Conservation (phyloP, 2,329 filamentous ascomycete genomes). For the Pyrenophora teres region DNA sequence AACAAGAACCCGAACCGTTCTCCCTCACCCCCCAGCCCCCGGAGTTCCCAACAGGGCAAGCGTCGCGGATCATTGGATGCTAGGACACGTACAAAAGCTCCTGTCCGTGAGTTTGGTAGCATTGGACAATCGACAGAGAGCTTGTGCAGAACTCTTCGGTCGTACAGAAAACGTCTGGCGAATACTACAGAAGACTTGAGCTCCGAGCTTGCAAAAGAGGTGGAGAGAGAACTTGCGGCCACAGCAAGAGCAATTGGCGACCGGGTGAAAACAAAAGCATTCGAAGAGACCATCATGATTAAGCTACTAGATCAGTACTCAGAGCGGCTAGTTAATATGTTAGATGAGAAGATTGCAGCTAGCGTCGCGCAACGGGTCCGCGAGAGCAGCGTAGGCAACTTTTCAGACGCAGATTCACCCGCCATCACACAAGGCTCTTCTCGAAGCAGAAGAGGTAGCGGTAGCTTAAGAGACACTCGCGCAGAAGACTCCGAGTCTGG, state of each 20-base stretch:
- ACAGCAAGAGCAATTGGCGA: conserved; percentile 53
- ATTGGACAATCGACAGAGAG: conserved; percentile 57
- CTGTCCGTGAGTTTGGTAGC: conserved; percentile 41
- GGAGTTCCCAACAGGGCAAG: conserved; percentile 42
- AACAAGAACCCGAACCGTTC: conserved; percentile 47
- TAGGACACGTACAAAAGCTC: conserved; percentile 53
- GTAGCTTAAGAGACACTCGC: not conserved
- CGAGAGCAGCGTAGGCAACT: conserved; percentile 40
- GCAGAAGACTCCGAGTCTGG: conserved; percentile 12
- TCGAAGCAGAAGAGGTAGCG: conserved; percentile 12
- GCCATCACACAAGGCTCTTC: conserved; percentile 11
- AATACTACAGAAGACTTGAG: conserved; percentile 53
- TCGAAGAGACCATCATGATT: conserved; percentile 52
- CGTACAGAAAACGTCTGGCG: conserved; percentile 63
- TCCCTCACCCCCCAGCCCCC: conserved; percentile 50
- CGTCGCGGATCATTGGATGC: conserved; percentile 57
- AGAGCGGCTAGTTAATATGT: conserved; percentile 69
- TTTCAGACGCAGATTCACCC: conserved; percentile 24
- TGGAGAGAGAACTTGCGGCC: conserved; percentile 62
- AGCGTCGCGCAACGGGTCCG: conserved; percentile 45
- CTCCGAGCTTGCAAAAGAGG: conserved; percentile 55
- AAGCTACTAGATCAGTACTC: conserved; percentile 77
- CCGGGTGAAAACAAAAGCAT: conserved; percentile 45
- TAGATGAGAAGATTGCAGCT: conserved; percentile 69
- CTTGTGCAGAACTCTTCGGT: conserved; percentile 60